Evolutionary conservation across 2,329 filamentous ascomycete species (phyloP).

Genomic region (Sclerotinia nivalis): DNA sequence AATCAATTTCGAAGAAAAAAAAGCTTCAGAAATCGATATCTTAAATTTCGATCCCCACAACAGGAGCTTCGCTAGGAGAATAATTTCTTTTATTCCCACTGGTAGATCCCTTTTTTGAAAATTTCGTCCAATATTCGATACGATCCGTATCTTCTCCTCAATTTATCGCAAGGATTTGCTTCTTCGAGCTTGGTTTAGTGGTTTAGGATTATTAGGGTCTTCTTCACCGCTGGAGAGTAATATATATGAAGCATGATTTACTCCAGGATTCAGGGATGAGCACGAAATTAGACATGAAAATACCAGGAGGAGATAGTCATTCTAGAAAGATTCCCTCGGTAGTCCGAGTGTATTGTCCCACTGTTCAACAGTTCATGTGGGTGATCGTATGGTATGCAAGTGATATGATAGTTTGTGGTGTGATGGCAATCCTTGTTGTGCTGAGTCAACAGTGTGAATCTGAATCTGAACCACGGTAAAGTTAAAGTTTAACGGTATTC

Average conservation of each 20-base stretch:
- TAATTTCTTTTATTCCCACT: not conserved
- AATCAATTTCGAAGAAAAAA: not conserved
- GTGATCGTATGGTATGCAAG: conserved; percentile 15
- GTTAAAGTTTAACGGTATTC: not conserved
- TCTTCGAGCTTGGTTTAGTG: not conserved
- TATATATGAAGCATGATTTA: conserved; percentile 8
- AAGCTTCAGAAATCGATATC: not conserved
- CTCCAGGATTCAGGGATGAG: not conserved
- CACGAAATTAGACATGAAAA: conserved; percentile 7
- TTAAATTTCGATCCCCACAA: not conserved
- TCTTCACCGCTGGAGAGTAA: conserved; percentile 5
- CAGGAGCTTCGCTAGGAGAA: conserved; percentile 12
- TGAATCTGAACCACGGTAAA: conserved; percentile 2
- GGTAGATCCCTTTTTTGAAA: not conserved
- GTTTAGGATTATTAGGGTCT: not conserved
- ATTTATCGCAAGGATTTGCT: not conserved
- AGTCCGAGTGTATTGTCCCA: conserved; percentile 5
- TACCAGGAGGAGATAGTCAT: not conserved
- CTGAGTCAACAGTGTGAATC: not conserved
- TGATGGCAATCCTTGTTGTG: not conserved
- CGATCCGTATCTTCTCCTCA: not conserved
- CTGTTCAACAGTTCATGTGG: conserved; percentile 11
- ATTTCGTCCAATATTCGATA: not conserved
- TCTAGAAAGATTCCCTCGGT: not conserved
- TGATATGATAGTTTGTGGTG: conserved; percentile 6